phyloP scores from a whole-genome alignment of 257 asterid species.

The Misopates orontium region DNA sequence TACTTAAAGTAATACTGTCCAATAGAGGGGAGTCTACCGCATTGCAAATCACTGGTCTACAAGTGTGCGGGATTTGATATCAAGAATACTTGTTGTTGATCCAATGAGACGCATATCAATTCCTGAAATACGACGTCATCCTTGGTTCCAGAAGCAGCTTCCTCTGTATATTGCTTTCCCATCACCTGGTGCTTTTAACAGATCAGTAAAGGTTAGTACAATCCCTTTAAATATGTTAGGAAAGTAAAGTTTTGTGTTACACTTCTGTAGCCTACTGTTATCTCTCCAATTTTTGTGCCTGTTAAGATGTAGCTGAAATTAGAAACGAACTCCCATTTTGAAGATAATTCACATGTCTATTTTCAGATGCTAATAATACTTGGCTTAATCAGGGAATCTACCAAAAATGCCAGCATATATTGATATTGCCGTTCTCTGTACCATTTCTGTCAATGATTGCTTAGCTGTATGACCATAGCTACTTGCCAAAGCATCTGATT shows the following conservation, averaged over 20 bases:
- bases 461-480: too few relatives aligned
- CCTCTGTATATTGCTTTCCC: constrained; percentile 49
- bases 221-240: neutral
- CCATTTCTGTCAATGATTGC: too few relatives aligned
- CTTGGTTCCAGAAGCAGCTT: constrained; percentile 54
- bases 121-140: constrained; percentile 57
- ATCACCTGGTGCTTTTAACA: constrained; percentile 28
- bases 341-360: too few relatives aligned
- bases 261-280: too few relatives aligned
- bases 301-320: too few relatives aligned
- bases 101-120: constrained; percentile 65
- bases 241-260: neutral
- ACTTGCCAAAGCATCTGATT: too few relatives aligned
- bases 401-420: too few relatives aligned
- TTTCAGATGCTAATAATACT: too few relatives aligned
- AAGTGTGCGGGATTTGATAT: constrained; percentile 52
- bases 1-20: neutral
- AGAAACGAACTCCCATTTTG: too few relatives aligned
- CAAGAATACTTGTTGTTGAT: constrained; percentile 61
- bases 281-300: too few relatives aligned
- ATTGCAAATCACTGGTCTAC: constrained; percentile 45
- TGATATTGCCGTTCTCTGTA: too few relatives aligned
- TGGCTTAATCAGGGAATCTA: too few relatives aligned
- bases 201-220: constrained; percentile 36
- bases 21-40: constrained; percentile 53